Evolutionary conservation across 164 flowering plant species (phyloP), one percentile per base, ranked within the genome.

Genomic region (Tetrastigma voinierianum): DNA sequence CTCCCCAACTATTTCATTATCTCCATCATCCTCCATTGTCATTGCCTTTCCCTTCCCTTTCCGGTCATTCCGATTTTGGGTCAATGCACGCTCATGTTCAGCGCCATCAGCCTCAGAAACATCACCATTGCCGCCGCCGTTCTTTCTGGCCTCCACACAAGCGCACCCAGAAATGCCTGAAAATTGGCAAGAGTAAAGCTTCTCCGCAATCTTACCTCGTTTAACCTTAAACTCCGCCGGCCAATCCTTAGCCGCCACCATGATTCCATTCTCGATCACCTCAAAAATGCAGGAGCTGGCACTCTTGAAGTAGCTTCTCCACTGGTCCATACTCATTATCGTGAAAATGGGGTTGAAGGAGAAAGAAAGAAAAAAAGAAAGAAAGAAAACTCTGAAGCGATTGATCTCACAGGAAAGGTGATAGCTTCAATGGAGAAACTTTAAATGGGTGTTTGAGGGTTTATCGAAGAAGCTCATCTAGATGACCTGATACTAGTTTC

Each of bases 181-280:
- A 67, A 67, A 49, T 51, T 62, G 49, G 57, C 76, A 71, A 10
- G 74, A 17, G 52, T 61, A 81, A 13, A 81, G 74, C 64, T 24
- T 66, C 74, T 78, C 80, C 4, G 82, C 80, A 15, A 81, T 78
- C 46, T 65, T 65, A 67, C 74, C 80, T 14, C 82, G 72, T 56
- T 63, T 46, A 17, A 74, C n/a, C 67, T 46, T 66, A 43, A 81
- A 78, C 69, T 81, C 78, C 46, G 74, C 49, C 1, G 80, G 80
- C 17, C 65, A 69, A 72, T 81, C 84, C 1, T 59, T 61, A 46
- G 80, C 80, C 10, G 82, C 84, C 9, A 81, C 76, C 5, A 20
- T 15, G 32, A 81, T 78, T 9, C 76, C 82, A 51, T 67, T 46
- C 24, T 81, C 82, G 17, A 78, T 78, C 1, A 81, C 70, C 15